Evolutionary conservation across 179 eudicot species (phyloP).

Genomic region (Camellia oleifera): DNA sequence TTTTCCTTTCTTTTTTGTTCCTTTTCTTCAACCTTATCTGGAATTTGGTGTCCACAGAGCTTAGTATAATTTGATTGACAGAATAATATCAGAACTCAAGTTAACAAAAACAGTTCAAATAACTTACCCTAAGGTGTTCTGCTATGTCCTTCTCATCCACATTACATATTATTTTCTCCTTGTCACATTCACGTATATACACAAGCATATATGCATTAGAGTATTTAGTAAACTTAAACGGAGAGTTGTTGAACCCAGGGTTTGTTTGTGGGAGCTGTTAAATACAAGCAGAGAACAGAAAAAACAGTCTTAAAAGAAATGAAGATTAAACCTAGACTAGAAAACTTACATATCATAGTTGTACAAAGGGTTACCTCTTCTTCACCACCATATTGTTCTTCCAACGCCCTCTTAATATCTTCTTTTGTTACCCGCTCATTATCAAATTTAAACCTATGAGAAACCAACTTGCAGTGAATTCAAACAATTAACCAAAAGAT

Average conservation of each 20-base stretch:
- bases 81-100: slow-evolving; percentile 11
- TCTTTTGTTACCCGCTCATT: slow-evolving; percentile 93
- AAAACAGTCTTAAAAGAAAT: not conserved
- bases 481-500: not conserved
- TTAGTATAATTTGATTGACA: not conserved
- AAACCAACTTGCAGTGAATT: slow-evolving; percentile 10
- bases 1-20: slow-evolving; percentile 82
- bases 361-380: slow-evolving; percentile 64
- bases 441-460: slow-evolving; percentile 73
- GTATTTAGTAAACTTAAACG: slow-evolving; percentile 83
- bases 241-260: slow-evolving; percentile 83
- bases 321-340: slow-evolving; percentile 63
- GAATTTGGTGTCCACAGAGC: not conserved
- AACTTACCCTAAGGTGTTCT: slow-evolving; percentile 82
- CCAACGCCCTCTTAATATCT: slow-evolving; percentile 71
- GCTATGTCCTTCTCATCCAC: slow-evolving; percentile 94
- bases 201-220: slow-evolving; percentile 98
- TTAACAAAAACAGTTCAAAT: not conserved
- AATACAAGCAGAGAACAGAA: slow-evolving; percentile 9
- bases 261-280: slow-evolving; percentile 75
- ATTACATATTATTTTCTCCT: slow-evolving; percentile 78
- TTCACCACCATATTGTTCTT: slow-evolving; percentile 92
- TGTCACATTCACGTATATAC: slow-evolving; percentile 88
- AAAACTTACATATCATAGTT: slow-evolving; percentile 17
- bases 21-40: slow-evolving; percentile 85